Conservation (phyloP, 148 eudicot genomes). For the Dianthus caryophyllus region DNA sequence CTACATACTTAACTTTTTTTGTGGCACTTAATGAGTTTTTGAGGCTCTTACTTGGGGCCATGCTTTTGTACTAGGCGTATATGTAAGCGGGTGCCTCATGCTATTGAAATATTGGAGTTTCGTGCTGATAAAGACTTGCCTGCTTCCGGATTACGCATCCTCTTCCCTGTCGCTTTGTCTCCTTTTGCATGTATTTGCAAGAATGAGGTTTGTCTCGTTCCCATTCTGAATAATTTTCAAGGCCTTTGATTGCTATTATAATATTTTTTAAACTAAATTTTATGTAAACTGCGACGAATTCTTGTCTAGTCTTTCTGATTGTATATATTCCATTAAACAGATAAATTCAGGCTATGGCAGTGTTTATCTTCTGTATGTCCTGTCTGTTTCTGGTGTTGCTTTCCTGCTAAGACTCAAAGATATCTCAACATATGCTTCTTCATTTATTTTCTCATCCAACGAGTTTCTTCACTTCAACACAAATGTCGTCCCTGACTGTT, state of each 20-base stretch:
- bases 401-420: slow-evolving; percentile 50
- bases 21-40: neutral
- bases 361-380: slow-evolving; percentile 59
- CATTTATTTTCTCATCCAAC: slow-evolving; percentile 42
- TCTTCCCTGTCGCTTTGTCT: slow-evolving; percentile 55
- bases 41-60: slow-evolving; percentile 5
- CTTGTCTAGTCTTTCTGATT: slow-evolving; percentile 9
- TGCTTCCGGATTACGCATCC: slow-evolving; percentile 55
- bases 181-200: slow-evolving; percentile 72
- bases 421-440: slow-evolving; percentile 47
- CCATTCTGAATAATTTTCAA: neutral
- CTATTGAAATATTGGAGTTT: slow-evolving; percentile 65
- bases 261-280: neutral
- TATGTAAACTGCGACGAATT: neutral
- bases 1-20: neutral
- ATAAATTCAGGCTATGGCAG: slow-evolving; percentile 37
- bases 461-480: slow-evolving; percentile 55
- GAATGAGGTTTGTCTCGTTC: slow-evolving; percentile 48
- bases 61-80: slow-evolving; percentile 63
- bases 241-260: neutral
- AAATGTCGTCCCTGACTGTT: slow-evolving; percentile 43
- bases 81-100: slow-evolving; percentile 43
- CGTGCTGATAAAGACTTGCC: slow-evolving; percentile 52
- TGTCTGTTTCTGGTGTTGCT: slow-evolving; percentile 70
- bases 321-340: slow-evolving; percentile 32